Conservation (phyloP, 805 yeast genomes). For the Maudiozyma turicensis region DNA sequence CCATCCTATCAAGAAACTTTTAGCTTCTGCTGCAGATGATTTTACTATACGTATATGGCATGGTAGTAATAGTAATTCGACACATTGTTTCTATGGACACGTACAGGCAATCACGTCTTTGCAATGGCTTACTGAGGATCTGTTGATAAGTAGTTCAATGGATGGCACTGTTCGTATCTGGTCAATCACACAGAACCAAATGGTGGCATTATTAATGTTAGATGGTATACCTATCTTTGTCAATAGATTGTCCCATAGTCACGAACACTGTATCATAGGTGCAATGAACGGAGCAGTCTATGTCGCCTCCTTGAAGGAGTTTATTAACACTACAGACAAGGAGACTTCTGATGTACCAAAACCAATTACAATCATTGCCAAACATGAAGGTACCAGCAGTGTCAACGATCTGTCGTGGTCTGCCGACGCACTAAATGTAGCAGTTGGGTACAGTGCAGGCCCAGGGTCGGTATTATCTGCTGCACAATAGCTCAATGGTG, state of each 20-base stretch:
- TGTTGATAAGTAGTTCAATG: constrained; percentile 47
- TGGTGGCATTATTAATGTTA: constrained; percentile 25
- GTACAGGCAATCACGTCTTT: constrained; percentile 47
- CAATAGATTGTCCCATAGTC: constrained; percentile 43
- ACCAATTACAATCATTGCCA: neutral
- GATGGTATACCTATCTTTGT: constrained; percentile 49
- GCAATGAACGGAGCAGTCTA: constrained; percentile 53
- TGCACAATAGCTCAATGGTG: neutral
- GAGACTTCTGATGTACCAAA: neutral
- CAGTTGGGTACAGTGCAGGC: constrained; percentile 27
- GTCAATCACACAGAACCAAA: constrained; percentile 35
- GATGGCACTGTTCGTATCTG: constrained; percentile 66
- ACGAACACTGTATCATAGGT: constrained; percentile 29
- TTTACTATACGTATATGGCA: constrained; percentile 65
- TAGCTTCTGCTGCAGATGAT: constrained; percentile 77
- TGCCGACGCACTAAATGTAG: constrained; percentile 13
- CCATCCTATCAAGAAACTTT: constrained; percentile 39
- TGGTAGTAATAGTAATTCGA: constrained; percentile 47
- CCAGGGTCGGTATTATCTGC: constrained; percentile 19
- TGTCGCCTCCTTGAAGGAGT: constrained; percentile 34
- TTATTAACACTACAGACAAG: neutral
- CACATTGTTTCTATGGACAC: constrained; percentile 43
- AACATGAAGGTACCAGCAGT: neutral
- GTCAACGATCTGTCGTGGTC: constrained; percentile 28
- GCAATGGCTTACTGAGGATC: constrained; percentile 41